Evolutionary conservation across 768 basidiomycete species (phyloP).

Genomic region (Punctularia strigosozonata): DNA sequence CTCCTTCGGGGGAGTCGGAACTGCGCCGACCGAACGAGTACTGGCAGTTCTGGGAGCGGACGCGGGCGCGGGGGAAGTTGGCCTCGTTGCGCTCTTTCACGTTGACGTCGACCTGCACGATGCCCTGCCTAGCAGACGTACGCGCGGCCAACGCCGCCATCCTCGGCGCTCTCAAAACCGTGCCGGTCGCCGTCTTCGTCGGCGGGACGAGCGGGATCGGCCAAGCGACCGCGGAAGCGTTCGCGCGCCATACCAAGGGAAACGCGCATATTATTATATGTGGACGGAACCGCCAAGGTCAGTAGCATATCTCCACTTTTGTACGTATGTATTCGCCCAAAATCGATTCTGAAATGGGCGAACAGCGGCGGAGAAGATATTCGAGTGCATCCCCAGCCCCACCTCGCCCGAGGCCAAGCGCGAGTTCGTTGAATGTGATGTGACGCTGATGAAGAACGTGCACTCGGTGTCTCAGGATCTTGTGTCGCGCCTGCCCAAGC

Average conservation of each 20-base stretch:
- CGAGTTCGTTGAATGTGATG: slow-evolving; percentile 45
- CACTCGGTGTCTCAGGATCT: slow-evolving; percentile 22
- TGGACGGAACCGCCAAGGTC: slow-evolving; percentile 38
- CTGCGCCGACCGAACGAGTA: no score
- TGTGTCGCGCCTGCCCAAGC: slow-evolving; percentile 22
- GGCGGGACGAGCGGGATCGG: slow-evolving; percentile 25
- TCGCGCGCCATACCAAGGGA: slow-evolving; percentile 33
- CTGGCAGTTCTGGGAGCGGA: no score
- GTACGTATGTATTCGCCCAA: no score
- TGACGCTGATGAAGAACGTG: slow-evolving; percentile 39
- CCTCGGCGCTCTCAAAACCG: slow-evolving; percentile 3
- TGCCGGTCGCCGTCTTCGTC: slow-evolving; percentile 20
- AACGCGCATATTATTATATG: slow-evolving; percentile 40
- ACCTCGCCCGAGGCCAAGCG: slow-evolving; percentile 12
- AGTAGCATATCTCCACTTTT: no score
- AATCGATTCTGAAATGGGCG: no score
- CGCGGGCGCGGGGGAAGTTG: no score
- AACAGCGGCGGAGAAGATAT: slow-evolving; percentile 32
- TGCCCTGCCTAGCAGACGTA: slow-evolving; percentile 20
- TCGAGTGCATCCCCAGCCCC: slow-evolving; percentile 29
- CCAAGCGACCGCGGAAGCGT: slow-evolving; percentile 31
- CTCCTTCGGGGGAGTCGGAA: no score
- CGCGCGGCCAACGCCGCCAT: slow-evolving; percentile 19
- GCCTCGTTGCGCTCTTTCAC: no score
- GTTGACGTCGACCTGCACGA: no score